Conservation (phyloP, 1,139 yeast species). For the Saccharomycopsis crataegensis region DNA sequence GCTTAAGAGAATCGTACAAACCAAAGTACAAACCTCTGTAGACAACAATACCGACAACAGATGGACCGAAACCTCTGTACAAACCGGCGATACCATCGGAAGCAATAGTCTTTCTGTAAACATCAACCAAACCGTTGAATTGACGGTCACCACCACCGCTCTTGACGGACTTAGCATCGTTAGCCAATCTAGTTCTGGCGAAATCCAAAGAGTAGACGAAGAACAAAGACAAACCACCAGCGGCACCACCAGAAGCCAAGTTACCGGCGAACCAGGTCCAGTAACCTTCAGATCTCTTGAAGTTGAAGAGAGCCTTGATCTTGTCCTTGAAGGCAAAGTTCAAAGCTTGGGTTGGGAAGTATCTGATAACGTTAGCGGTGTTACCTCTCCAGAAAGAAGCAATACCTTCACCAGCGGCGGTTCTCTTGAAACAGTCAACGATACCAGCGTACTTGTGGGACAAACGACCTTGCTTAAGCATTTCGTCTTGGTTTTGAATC, state of each 20-base stretch:
- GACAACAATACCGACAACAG: constrained; percentile 72
- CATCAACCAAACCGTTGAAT: constrained; percentile 72
- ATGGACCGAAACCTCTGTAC: constrained; percentile 81
- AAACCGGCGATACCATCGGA: constrained; percentile 76
- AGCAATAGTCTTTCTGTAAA: constrained; percentile 69
- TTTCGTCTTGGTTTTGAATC: constrained; percentile 78
- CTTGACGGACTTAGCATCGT: constrained; percentile 68
- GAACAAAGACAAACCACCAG: constrained; percentile 70
- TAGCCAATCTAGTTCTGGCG: constrained; percentile 81
- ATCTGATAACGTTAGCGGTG: constrained; percentile 77
- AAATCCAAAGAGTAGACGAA: constrained; percentile 76
- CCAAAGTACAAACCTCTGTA: constrained; percentile 85
- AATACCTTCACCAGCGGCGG: constrained; percentile 64
- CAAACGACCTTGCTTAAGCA: constrained; percentile 75
- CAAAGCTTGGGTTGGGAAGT: constrained; percentile 80
- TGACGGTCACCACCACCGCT: constrained; percentile 63
- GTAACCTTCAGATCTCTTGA: constrained; percentile 61
- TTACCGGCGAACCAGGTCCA: constrained; percentile 69
- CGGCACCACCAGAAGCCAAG: constrained; percentile 78
- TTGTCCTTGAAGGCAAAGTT: constrained; percentile 81
- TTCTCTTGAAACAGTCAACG: constrained; percentile 64
- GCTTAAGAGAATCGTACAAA: constrained; percentile 72
- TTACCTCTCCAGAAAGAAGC: constrained; percentile 77
- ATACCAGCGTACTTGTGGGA: constrained; percentile 62
- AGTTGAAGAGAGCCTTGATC: constrained; percentile 71